Conservation (phyloP, 768 basidiomycete genomes). For the Dioszegia crocea region DNA sequence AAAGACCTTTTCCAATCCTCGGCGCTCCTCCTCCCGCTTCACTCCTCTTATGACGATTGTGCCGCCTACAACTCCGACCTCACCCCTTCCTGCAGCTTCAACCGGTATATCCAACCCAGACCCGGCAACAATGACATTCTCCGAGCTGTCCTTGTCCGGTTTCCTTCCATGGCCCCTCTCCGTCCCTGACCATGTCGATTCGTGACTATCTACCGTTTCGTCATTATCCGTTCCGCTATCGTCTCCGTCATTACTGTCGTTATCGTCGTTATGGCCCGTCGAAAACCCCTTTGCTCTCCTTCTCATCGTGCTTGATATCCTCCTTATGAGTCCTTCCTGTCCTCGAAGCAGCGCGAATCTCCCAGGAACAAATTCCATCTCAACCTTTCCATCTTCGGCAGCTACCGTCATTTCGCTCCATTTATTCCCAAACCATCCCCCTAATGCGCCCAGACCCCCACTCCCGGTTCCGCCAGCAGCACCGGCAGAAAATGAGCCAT, state of each 20-base stretch:
- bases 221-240: conserved; percentile 1
- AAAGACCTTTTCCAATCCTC: conserved; percentile 24
- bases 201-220: neutral
- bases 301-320: neutral
- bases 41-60: conserved; percentile 31
- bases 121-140: conserved; percentile 16
- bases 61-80: conserved; percentile 30
- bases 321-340: neutral
- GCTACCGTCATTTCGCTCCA: conserved; percentile 28
- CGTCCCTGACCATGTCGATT: conserved; percentile 24
- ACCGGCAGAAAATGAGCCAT: neutral
- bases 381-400: conserved; percentile 1
- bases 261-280: neutral
- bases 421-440: conserved; percentile 19
- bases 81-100: conserved; percentile 2
- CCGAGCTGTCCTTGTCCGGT: neutral
- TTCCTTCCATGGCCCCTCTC: neutral
- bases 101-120: conserved; percentile 24
- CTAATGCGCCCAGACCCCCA: conserved; percentile 9
- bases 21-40: conserved; percentile 13
- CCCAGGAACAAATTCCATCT: conserved; percentile 26
- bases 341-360: conserved; percentile 19
- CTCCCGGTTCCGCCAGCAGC: neutral
- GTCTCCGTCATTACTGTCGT: no score
- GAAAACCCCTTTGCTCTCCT: neutral